Conservation (phyloP, 257 asterid genomes). For the Scutellaria baicalensis region DNA sequence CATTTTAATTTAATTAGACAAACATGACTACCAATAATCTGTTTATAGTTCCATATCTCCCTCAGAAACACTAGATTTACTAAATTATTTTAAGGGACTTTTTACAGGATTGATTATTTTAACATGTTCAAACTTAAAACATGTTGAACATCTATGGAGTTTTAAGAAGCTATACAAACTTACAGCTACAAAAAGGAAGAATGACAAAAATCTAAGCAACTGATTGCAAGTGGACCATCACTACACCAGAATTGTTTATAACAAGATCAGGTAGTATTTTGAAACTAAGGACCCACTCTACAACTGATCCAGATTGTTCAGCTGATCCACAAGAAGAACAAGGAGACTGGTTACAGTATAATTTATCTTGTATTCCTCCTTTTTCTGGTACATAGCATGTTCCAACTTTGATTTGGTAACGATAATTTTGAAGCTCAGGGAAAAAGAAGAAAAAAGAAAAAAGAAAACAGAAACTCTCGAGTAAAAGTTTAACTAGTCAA, state of each 20-base stretch:
- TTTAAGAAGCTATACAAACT: background rate
- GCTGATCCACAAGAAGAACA: conserved; percentile 11
- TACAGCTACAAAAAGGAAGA: background rate
- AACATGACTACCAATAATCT: background rate
- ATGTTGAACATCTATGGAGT: background rate
- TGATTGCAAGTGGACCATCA: conserved; percentile 1
- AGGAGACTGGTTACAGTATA: background rate
- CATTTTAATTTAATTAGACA: background rate
- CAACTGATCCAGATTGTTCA: background rate
- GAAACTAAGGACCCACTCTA: background rate
- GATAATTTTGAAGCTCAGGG: background rate
- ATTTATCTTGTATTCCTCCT: background rate
- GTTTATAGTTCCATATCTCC: background rate
- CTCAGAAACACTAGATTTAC: background rate
- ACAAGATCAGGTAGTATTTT: background rate
- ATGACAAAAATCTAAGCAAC: background rate
- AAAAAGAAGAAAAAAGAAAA: background rate
- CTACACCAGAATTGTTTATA: background rate
- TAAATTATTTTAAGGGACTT: background rate
- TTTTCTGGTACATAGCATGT: background rate
- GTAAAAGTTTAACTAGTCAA: conserved; percentile 1
- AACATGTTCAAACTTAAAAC: background rate
- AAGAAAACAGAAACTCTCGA: background rate
- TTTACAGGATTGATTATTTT: background rate
- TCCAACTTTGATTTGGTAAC: background rate